These are phyloP conservation scores for Globisporangium recalcitrans DNA, from an alignment of 352 stramenopile genomes.

Conservation along the genomic window DNA sequence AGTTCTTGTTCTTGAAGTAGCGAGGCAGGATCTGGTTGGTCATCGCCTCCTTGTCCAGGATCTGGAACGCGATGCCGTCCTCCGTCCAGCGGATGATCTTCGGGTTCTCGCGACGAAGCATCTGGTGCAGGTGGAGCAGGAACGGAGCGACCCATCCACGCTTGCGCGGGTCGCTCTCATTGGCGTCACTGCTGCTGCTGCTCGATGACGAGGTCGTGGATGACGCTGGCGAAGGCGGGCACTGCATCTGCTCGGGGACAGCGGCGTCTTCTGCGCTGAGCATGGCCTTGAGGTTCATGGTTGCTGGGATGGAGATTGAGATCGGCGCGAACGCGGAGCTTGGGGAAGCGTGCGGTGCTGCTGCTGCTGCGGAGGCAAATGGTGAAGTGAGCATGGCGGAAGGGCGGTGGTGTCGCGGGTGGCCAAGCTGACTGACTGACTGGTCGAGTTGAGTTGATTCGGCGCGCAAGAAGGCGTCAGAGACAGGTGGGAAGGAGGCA, in stretches of 20 bases:
- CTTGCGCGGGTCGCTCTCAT: slow-evolving; percentile 30
- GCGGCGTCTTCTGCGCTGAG: slow-evolving; percentile 18
- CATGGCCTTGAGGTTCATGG: slow-evolving; percentile 49
- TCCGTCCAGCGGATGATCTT: slow-evolving; percentile 80
- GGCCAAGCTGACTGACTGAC: background rate
- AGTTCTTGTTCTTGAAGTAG: slow-evolving; percentile 96
- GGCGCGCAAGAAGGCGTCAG: background rate
- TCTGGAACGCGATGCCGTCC: slow-evolving; percentile 77
- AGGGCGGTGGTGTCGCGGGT: background rate
- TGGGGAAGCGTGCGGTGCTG: background rate
- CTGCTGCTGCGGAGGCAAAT: slow-evolving; percentile 7
- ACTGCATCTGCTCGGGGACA: slow-evolving; percentile 9
- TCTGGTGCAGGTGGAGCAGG: slow-evolving; percentile 79
- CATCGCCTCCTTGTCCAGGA: slow-evolving; percentile 80
- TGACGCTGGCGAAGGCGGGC: slow-evolving; percentile 31
- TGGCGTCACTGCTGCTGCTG: slow-evolving; percentile 17
- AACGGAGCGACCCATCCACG: slow-evolving; percentile 82
- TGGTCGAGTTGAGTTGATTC: slow-evolving; percentile 1
- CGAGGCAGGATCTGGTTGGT: slow-evolving; percentile 88
- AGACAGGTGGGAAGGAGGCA: background rate
- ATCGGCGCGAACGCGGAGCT: slow-evolving; percentile 14
- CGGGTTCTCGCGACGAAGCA: slow-evolving; percentile 71
- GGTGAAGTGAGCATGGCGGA: slow-evolving; percentile 12
- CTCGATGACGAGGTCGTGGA: slow-evolving; percentile 22
- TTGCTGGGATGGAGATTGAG: background rate